These are phyloP conservation scores for Nyctanthes arbortristis DNA, from an alignment of 257 asterid species.

Conservation along the genomic window DNA sequence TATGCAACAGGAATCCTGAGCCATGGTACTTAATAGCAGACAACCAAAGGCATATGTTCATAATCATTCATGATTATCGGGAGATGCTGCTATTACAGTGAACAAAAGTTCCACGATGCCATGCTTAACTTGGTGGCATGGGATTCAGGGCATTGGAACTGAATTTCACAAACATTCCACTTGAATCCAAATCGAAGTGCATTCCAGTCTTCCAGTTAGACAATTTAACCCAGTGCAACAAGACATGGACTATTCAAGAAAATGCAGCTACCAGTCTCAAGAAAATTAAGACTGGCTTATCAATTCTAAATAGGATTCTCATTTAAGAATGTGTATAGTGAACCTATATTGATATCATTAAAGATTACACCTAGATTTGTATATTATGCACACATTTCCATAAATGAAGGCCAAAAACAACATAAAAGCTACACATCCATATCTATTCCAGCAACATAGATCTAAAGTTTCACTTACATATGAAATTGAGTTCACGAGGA, in stretches of 20 bases:
- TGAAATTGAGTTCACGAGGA: slow-evolving; percentile 80
- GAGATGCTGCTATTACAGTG: neutral
- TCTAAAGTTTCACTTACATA: slow-evolving; percentile 44
- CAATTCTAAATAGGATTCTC: slow-evolving; percentile 1
- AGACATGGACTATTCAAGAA: neutral
- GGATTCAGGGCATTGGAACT: neutral
- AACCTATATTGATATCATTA: neutral
- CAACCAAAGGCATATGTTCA: neutral
- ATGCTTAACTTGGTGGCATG: neutral
- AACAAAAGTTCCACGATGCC: neutral
- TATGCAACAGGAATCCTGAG: neutral
- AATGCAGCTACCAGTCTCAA: slow-evolving; percentile 8
- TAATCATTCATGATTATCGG: neutral
- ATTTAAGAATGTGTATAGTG: slow-evolving; percentile 6
- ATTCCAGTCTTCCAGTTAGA: slow-evolving; percentile 1
- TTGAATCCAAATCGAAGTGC: neutral
- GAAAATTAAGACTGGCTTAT: neutral
- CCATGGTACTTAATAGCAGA: neutral
- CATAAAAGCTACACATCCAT: slow-evolving; percentile 8
- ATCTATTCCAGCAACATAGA: slow-evolving; percentile 5
- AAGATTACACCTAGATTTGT: neutral
- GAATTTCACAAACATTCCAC: neutral
- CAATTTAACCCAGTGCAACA: slow-evolving; percentile 6
- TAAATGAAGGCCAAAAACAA: slow-evolving; percentile 7
- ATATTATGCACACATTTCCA: slow-evolving; percentile 1